Base-by-base conservation (phyloP, 1,284 basidiomycete genomes). In the Pseudozyma flocculosa region DNA sequence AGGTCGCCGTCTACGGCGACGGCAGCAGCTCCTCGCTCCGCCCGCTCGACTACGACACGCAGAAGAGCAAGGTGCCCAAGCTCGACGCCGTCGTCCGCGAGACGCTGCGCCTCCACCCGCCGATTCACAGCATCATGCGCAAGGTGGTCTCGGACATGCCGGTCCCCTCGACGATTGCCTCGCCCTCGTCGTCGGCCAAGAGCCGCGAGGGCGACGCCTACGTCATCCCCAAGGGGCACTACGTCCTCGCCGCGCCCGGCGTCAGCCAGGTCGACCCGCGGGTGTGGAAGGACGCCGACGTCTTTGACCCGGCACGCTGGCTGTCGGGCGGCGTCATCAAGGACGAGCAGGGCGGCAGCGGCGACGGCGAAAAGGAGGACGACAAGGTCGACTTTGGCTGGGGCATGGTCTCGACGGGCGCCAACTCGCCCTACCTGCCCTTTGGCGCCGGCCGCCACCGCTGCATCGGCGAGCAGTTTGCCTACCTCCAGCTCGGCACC, bases 401-500 rank as follows among this genome's bases (percentile, higher is more conserved):
- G 78, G 95, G 94, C 48, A 85, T 73, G 55, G 77, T 81, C 53
- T 70, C 65, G 18, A 79, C 74, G 85, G 70, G 90, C 23, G 77
- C 78, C 17, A 79, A 78, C 52, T 70, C 63, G 15, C 78, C 80
- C 24, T 96, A 96, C 78, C 88, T 94, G 76, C 95, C 94, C 1
- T 99, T 99, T 75, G 95, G 94, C 53, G 93, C 94, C 41, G 94
- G 73, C 17, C 43, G 75, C n/a, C 92, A 96, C 80, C 83, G 92
- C 52, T 96, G 93, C 79, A 94, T 95, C 65, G 92, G 92, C 64
- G 92, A 95, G 81, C 90, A 92, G 85, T 98, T 97, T 75, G 95
- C 95, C 15, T 94, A 96, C 78, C 80, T 97, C 50, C 95, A 99
- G 80, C 82, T 98, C 23, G 89, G 91, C 40, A 87, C 87, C 7